Evolutionary conservation across 1,139 yeast genomes (phyloP), one percentile per base, ranked within the genome.

Genomic region (Tardiomyces digboiensis): DNA sequence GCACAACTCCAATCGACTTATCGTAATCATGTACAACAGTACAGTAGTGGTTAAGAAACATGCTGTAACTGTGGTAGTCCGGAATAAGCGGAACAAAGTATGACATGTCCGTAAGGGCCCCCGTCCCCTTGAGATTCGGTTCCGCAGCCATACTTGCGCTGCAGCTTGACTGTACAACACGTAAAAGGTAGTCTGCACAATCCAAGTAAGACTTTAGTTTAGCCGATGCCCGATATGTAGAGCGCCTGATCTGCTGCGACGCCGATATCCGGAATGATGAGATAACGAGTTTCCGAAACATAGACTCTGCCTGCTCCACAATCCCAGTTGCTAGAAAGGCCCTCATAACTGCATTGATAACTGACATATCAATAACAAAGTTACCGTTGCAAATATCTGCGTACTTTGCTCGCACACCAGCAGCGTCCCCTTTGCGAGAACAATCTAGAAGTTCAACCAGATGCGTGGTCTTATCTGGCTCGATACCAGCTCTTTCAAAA

Each of bases 281-380:
- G 33, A 26, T 16, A 26, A 8, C 20, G 10, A 46, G 21, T 3
- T 19, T 36, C n/a, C 37, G 36, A 23, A 48, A 42, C 18, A 40
- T 40, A 2, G 37, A 26, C 39, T 44, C 46, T 7, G 51, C 52
- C 18, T 21, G 21, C 12, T 40, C 33, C 18, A 21, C 39, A 14
- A 26, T 4, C 5, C 33, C 33, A 16, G 33, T 26, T 16, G 14
- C 14, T 16, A 26, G 33, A 26, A 26, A 26, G 5, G 33, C 10
- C 33, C 14, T 26, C 33, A 26, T 26, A 4, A 26, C 33, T 8
- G 33, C 33, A 8, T 26, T 26, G 10, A 26, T 26, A 5, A 26
- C 33, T 13, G 33, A 26, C 33, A 26, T 26, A 16, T 26, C 33
- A 16, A 26, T 26, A 3, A 26, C 10, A 8, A 26, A 26, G 14